Conservation (phyloP, 257 asterid species). For the Datura wrightii region DNA sequence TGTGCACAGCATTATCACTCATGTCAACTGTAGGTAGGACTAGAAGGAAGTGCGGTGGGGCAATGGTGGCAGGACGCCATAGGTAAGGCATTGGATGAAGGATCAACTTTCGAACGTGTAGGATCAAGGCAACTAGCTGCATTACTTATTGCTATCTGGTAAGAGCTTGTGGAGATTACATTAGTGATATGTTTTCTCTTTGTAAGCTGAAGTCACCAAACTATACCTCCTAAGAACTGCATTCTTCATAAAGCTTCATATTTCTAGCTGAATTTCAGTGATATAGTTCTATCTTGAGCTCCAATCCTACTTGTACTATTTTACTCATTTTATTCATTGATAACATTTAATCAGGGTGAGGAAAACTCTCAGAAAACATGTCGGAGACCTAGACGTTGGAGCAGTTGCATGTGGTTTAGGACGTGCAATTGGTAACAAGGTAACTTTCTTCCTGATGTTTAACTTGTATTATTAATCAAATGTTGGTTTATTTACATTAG, state of each 20-base stretch:
- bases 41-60: conserved; percentile 94
- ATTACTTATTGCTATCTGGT: conserved; percentile 90
- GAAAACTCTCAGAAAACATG: conserved; percentile 69
- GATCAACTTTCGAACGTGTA: conserved; percentile 72
- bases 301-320: background rate
- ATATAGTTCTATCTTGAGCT: background rate
- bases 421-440: conserved; percentile 97
- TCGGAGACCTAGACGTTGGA: conserved; percentile 81
- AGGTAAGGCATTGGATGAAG: conserved; percentile 91
- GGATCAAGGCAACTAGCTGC: conserved; percentile 94
- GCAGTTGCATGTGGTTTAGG: conserved; percentile 97
- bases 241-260: conserved; percentile 1
- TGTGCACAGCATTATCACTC: conserved; percentile 27
- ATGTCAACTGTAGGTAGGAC: conserved; percentile 83
- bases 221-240: background rate
- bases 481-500: conserved; percentile 12
- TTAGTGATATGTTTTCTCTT: background rate
- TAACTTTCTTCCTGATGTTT: conserved; percentile 38
- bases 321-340: conserved; percentile 9
- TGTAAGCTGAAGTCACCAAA: background rate
- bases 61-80: conserved; percentile 98
- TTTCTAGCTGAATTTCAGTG: background rate
- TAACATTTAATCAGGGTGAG: conserved; percentile 66
- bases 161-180: conserved; percentile 29
- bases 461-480: background rate